A percentile compares a stretch with the other conserved stretches of the same genome.
Conservation (phyloP, 805 yeast species). For the Saturnispora dispora region DNA sequence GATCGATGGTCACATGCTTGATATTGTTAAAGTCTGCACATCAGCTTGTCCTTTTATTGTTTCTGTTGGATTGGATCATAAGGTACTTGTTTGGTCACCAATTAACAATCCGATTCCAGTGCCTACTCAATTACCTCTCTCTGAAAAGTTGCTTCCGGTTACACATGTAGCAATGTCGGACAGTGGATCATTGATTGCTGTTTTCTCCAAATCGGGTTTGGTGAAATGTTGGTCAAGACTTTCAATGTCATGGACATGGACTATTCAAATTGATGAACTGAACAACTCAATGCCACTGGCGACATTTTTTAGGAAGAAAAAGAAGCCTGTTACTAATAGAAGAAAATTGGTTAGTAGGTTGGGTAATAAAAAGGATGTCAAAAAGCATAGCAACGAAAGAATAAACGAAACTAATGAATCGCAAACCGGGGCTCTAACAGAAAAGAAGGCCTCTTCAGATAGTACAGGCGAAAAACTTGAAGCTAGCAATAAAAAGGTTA, state of each 20-base stretch:
- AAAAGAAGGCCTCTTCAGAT: not conserved
- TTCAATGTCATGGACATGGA: constrained; percentile 51
- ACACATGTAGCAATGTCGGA: constrained; percentile 47
- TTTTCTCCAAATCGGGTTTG: constrained; percentile 43
- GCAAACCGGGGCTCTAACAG: not conserved
- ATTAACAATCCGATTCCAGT: constrained; percentile 37
- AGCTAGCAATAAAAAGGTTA: not conserved
- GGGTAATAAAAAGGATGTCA: constrained; percentile 9
- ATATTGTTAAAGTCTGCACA: constrained; percentile 51
- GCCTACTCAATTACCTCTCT: constrained; percentile 36
- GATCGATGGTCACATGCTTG: constrained; percentile 48
- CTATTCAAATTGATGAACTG: constrained; percentile 33
- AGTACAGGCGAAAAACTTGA: not conserved
- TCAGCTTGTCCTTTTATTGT: constrained; percentile 58
- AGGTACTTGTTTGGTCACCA: constrained; percentile 68
- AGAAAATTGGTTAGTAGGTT: constrained; percentile 19
- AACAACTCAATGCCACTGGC: constrained; percentile 37
- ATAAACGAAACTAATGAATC: not conserved
- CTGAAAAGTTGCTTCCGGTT: constrained; percentile 50
- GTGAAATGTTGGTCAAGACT: constrained; percentile 55
- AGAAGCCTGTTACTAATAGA: constrained; percentile 33
- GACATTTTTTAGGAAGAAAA: constrained; percentile 50
- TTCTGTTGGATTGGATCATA: constrained; percentile 66
- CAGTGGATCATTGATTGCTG: constrained; percentile 49
- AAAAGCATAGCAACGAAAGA: constrained; percentile 3